Base-by-base conservation (phyloP, 106 monocot genomes). In the Vanilla planifolia region DNA sequence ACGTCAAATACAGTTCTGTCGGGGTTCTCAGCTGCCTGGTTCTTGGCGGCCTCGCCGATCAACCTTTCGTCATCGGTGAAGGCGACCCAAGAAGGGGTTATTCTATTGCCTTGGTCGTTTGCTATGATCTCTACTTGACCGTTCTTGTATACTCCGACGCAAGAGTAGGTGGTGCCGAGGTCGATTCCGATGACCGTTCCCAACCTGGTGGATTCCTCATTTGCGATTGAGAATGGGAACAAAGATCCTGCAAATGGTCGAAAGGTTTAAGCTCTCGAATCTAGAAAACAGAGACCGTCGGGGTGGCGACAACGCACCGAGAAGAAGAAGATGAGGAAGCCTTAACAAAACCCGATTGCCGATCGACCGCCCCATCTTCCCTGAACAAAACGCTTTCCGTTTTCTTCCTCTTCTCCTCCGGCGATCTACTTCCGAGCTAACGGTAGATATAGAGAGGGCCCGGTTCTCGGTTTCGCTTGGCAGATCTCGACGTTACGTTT, bases 111-210 rank as follows among this genome's bases (percentile, higher is more conserved):
- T 33, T 85, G 84, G 76, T 85, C 84, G 58, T 85, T 85, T 29
- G 84, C 84, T 44, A 85, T 85, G 20, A 85, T 85, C 61, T 85
- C 84, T 26, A 85, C 84, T 41, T 85, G 84, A 73, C 80, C 80
- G 63, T 85, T 80, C 69, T 73, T 85, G 69, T 85, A 85, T 2
- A 85, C 80, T 65, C 73, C 85, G 16, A 85, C 85, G 73, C 85
- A 85, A 5, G 80, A 84, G 56, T 79, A 84, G 19, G 84, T 79
- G 19, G 84, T 84, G 10, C 84, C 79, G 23, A 84, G 79, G 77
- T 85, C 80, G 28, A 85, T 80, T 9, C 85, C 84, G 29, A 85
- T 85, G n/a, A 85, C 84, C 2, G 80, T 85, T 26, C 80, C 80
- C 22, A 85, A 62, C 73, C 80, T 85, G 22, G 62, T 67, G 44